A percentile compares a stretch with the other conserved stretches of the same genome.
phyloP scores from a whole-genome alignment of 257 asterid genomes.

The Cynanchum wilfordii region DNA sequence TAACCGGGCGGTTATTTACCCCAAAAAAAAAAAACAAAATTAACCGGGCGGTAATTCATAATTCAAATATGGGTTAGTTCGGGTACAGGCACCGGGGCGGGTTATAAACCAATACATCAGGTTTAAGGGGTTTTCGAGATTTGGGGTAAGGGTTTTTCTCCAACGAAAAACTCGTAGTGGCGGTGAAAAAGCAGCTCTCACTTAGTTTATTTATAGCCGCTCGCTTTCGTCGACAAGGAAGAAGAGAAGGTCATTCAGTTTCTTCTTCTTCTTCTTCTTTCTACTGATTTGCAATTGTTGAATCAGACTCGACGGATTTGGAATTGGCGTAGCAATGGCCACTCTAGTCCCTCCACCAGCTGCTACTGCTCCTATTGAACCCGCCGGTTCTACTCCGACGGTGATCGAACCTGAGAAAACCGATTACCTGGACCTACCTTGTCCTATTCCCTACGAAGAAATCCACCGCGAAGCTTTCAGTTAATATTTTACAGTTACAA shows the following conservation, averaged over 20 bases:
- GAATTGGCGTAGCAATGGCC: slow-evolving; percentile 44
- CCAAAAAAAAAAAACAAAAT: too few relatives aligned
- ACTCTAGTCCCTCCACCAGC: slow-evolving; percentile 44
- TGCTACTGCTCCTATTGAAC: slow-evolving; percentile 22
- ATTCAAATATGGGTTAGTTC: background rate
- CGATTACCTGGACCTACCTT: slow-evolving; percentile 75
- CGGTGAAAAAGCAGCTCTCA: slow-evolving; percentile 3
- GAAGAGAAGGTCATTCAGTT: slow-evolving; percentile 20
- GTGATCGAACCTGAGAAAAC: slow-evolving; percentile 46
- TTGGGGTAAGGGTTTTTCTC: slow-evolving; percentile 48
- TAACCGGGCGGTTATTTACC: too few relatives aligned
- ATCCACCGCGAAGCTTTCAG: slow-evolving; percentile 96
- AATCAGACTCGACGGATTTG: slow-evolving; percentile 2
- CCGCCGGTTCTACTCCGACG: slow-evolving; percentile 36
- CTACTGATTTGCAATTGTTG: background rate
- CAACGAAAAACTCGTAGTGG: background rate
- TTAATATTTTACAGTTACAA: slow-evolving; percentile 28
- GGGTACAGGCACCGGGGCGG: slow-evolving; percentile 4
- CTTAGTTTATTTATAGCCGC: slow-evolving; percentile 16
- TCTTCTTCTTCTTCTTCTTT: slow-evolving; percentile 20
- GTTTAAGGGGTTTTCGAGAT: slow-evolving; percentile 43
- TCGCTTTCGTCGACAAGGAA: slow-evolving; percentile 14
- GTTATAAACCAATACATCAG: slow-evolving; percentile 1
- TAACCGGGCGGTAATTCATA: too few relatives aligned
- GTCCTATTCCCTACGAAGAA: slow-evolving; percentile 93